Evolutionary conservation across 306 rosid genomes (phyloP).

Genomic region (Medicago arabica): DNA sequence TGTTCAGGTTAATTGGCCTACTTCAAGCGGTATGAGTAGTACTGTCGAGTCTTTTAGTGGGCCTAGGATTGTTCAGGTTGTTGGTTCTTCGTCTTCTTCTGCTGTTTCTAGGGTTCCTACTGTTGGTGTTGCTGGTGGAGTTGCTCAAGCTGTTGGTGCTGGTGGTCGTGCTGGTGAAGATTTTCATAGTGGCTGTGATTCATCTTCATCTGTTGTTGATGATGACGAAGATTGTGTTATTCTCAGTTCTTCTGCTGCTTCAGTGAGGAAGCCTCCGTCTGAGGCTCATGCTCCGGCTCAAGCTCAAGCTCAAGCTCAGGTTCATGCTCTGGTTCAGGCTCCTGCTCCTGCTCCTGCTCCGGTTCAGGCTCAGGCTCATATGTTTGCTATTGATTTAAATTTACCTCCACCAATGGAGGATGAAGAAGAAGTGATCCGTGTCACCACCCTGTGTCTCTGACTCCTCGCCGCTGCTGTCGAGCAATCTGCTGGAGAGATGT

Average conservation of each 20-base stretch:
- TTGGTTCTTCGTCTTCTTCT: slow-evolving; percentile 26
- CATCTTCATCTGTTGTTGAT: slow-evolving; percentile 83
- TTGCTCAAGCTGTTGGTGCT: not conserved
- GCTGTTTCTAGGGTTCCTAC: slow-evolving; percentile 25
- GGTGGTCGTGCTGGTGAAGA: slow-evolving; percentile 55
- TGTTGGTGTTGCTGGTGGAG: slow-evolving; percentile 35
- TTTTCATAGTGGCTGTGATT: slow-evolving; percentile 90
- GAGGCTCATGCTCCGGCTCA: too few relatives aligned
- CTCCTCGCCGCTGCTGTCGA: not conserved
- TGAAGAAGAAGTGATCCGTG: slow-evolving; percentile 56
- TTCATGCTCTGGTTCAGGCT: too few relatives aligned
- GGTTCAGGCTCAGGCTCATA: not conserved
- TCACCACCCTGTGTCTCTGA: slow-evolving; percentile 74
- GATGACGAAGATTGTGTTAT: slow-evolving; percentile 49
- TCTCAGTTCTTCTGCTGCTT: slow-evolving; percentile 48
- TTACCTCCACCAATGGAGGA: slow-evolving; percentile 59
- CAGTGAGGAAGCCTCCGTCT: slow-evolving; percentile 48
- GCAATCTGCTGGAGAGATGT: slow-evolving; percentile 28
- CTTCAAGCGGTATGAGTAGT: slow-evolving; percentile 87
- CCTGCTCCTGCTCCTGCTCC: too few relatives aligned
- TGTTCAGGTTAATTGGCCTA: slow-evolving; percentile 61
- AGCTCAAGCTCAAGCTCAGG: slow-evolving; percentile 18
- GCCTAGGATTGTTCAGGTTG: slow-evolving; percentile 56
- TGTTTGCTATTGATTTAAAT: slow-evolving; percentile 67
- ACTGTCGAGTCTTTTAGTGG: slow-evolving; percentile 92